phyloP scores from a whole-genome alignment of 2,329 filamentous ascomycete genomes.

The Aspergillus sp. region DNA sequence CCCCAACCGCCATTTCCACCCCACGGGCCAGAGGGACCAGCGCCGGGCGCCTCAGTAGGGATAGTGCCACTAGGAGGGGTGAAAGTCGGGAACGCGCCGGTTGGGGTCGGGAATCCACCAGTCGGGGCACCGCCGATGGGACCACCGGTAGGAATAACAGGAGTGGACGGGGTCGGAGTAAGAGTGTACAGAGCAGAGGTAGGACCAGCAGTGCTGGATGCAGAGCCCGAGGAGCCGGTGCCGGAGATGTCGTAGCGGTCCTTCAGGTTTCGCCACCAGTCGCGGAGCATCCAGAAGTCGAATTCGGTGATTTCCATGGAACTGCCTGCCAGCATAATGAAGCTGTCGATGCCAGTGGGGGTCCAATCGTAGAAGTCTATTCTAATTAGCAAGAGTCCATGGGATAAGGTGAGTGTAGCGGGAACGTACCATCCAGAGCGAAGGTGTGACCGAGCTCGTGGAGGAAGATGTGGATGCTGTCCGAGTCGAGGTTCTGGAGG shows the following conservation, averaged over 20 bases:
- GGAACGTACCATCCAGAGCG: constrained; percentile 13
- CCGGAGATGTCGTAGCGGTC: constrained; percentile 10
- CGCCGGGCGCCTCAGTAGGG: neutral
- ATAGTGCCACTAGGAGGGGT: neutral
- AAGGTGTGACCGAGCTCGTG: constrained; percentile 20
- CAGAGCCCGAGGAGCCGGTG: neutral
- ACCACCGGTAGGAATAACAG: neutral
- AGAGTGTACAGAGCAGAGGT: neutral
- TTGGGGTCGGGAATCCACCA: neutral
- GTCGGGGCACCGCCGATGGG: neutral
- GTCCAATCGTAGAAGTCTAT: constrained; percentile 20
- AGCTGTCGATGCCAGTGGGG: constrained; percentile 12
- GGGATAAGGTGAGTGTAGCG: too few relatives aligned
- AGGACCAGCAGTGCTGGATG: neutral
- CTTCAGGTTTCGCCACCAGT: constrained; percentile 20
- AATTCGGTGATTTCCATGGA: constrained; percentile 18
- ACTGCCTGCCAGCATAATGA: constrained; percentile 18
- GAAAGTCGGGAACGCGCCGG: neutral
- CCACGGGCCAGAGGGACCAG: neutral
- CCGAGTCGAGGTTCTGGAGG: constrained; percentile 9
- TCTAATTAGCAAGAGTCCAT: neutral
- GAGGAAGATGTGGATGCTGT: constrained; percentile 17
- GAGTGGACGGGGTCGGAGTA: neutral
- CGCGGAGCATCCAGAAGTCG: constrained; percentile 17
- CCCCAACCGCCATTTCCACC: neutral